These are phyloP conservation scores for Hanseniaspora mollemarum DNA, from an alignment of 805 yeast genomes.

Conservation along the genomic window DNA sequence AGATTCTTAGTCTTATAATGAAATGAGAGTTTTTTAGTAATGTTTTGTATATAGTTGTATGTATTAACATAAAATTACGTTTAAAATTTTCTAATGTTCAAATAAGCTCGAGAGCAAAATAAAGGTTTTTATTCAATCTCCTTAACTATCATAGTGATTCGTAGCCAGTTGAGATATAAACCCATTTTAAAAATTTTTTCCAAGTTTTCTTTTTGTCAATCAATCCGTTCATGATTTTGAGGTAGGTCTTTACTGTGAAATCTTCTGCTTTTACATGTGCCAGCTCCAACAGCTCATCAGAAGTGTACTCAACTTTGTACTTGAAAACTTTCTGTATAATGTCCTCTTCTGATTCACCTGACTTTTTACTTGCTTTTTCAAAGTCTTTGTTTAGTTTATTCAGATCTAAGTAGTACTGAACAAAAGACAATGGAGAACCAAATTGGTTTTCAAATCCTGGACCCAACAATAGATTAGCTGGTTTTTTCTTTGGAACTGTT, in stretches of 20 bases:
- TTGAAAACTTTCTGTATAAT: constrained; percentile 35
- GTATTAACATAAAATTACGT: not conserved
- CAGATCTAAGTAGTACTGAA: constrained; percentile 65
- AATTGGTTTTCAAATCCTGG: constrained; percentile 66
- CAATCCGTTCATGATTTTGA: constrained; percentile 44
- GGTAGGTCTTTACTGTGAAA: constrained; percentile 54
- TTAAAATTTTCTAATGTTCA: not conserved
- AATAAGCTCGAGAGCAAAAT: not conserved
- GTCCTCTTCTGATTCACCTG: constrained; percentile 46
- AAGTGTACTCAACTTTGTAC: constrained; percentile 57
- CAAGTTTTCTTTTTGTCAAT: constrained; percentile 45
- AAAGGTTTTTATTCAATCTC: not conserved
- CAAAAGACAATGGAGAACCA: constrained; percentile 61
- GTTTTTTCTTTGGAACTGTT: constrained; percentile 53
- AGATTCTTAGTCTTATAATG: not conserved
- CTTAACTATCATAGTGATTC: not conserved
- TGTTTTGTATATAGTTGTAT: not conserved
- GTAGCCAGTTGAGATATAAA: constrained; percentile 56
- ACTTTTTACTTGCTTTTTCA: constrained; percentile 39
- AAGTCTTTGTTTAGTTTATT: constrained; percentile 35
- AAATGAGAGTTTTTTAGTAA: not conserved
- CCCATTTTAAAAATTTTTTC: constrained; percentile 44
- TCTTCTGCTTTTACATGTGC: constrained; percentile 25
- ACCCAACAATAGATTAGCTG: constrained; percentile 44
- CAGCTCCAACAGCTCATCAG: constrained; percentile 36